A percentile compares a stretch with the other conserved stretches of the same genome.
Evolutionary conservation across 139 green algal species (phyloP).

Genomic region (Tetraselmis striata): DNA sequence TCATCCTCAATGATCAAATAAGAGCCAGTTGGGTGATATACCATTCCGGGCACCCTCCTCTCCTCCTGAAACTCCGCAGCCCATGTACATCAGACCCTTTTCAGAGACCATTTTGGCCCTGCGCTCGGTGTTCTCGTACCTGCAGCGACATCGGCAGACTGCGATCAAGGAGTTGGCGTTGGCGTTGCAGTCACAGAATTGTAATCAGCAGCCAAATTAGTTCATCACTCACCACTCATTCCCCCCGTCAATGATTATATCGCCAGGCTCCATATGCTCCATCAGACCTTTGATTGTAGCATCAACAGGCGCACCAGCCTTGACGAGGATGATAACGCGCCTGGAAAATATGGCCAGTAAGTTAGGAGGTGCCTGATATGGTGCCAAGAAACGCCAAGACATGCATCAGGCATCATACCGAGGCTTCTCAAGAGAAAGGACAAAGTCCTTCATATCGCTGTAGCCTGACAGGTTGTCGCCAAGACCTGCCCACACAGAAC

Average conservation of each 20-base stretch:
- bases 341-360: too few relatives aligned
- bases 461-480: slow-evolving; percentile 77
- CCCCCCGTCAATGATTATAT: slow-evolving; percentile 17
- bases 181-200: too few relatives aligned
- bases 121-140: slow-evolving; percentile 19
- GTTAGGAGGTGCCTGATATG: too few relatives aligned
- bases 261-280: slow-evolving; percentile 15
- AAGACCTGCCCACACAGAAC: slow-evolving; percentile 28
- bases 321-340: slow-evolving; percentile 15
- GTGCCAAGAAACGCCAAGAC: too few relatives aligned
- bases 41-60: slow-evolving; percentile 17
- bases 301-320: slow-evolving; percentile 16
- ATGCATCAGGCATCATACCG: slow-evolving; percentile 10
- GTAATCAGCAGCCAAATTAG: too few relatives aligned
- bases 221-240: slow-evolving; percentile 19
- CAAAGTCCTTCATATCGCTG: slow-evolving; percentile 88
- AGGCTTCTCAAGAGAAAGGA: slow-evolving; percentile 85
- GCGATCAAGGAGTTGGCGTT: too few relatives aligned
- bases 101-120: not conserved
- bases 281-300: slow-evolving; percentile 11
- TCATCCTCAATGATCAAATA: too few relatives aligned
- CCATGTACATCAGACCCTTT: slow-evolving; percentile 20
- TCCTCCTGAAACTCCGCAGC: slow-evolving; percentile 13
- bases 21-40: too few relatives aligned
- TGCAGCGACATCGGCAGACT: not conserved